phyloP scores from a whole-genome alignment of 176 grass and related monocot species.

The Bonia amplexicaulis region DNA sequence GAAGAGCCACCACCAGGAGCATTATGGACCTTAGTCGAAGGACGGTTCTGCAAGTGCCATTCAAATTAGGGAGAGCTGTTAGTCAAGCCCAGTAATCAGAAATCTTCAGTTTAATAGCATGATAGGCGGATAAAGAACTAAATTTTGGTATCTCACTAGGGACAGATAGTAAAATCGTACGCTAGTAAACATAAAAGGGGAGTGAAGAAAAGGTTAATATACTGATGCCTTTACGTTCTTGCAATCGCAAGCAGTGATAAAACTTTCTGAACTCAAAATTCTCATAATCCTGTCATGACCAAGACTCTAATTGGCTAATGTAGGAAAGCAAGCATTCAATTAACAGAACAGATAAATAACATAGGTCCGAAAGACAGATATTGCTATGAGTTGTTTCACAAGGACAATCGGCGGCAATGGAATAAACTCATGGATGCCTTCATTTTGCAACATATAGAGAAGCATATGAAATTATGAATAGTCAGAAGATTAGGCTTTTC shows the following conservation, averaged over 20 bases:
- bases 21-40: slow-evolving; percentile 61
- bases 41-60: slow-evolving; percentile 39
- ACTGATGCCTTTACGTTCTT: not conserved
- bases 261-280: not conserved
- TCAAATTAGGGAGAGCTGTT: not conserved
- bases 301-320: not conserved
- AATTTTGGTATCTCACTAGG: not conserved
- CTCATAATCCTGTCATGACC: not conserved
- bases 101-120: not conserved
- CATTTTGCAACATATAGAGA: not conserved
- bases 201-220: not conserved
- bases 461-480: not conserved
- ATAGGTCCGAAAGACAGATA: not conserved
- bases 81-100: not conserved
- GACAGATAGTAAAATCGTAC: not conserved
- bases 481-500: not conserved
- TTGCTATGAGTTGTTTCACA: not conserved
- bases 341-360: not conserved
- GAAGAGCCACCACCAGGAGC: slow-evolving; percentile 63
- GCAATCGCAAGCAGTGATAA: not conserved
- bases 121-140: not conserved
- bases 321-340: not conserved
- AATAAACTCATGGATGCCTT: not conserved
- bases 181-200: not conserved
- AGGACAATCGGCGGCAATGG: not conserved